These are phyloP conservation scores for Helenozyma baotianmanensis DNA, from an alignment of 805 yeast species.

Conservation along the genomic window DNA sequence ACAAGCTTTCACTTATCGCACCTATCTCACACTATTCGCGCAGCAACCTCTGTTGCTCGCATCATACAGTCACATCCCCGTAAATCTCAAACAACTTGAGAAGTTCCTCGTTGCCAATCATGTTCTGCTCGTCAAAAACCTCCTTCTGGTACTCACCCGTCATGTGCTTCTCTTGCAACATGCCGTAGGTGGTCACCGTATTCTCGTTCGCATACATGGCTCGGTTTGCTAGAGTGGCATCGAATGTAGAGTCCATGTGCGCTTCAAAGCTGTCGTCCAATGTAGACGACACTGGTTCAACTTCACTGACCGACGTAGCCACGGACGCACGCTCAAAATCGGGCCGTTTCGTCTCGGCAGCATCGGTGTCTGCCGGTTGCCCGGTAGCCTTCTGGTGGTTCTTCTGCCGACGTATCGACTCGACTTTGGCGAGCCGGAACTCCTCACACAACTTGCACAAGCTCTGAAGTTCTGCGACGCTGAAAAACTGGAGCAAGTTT, in stretches of 20 bases:
- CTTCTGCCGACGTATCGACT: constrained; percentile 13
- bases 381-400: constrained; percentile 14
- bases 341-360: background rate
- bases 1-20: too few species aligned
- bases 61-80: constrained; percentile 30
- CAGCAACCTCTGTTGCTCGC: too few species aligned
- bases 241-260: constrained; percentile 4
- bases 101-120: constrained; percentile 28
- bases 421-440: constrained; percentile 31
- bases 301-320: background rate
- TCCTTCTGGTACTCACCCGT: constrained; percentile 9
- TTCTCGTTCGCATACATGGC: constrained; percentile 16
- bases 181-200: constrained; percentile 15
- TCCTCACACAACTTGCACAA: constrained; percentile 36
- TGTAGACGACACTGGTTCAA: background rate
- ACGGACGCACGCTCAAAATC: background rate
- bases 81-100: constrained; percentile 32
- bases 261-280: constrained; percentile 1
- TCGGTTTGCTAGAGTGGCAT: constrained; percentile 11
- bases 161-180: constrained; percentile 12
- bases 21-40: too few species aligned
- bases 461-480: constrained; percentile 31
- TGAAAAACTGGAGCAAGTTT: constrained; percentile 35
- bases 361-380: background rate
- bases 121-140: constrained; percentile 15